Base-by-base conservation (phyloP, 306 rosid species). In the Prunus kanzakura region DNA sequence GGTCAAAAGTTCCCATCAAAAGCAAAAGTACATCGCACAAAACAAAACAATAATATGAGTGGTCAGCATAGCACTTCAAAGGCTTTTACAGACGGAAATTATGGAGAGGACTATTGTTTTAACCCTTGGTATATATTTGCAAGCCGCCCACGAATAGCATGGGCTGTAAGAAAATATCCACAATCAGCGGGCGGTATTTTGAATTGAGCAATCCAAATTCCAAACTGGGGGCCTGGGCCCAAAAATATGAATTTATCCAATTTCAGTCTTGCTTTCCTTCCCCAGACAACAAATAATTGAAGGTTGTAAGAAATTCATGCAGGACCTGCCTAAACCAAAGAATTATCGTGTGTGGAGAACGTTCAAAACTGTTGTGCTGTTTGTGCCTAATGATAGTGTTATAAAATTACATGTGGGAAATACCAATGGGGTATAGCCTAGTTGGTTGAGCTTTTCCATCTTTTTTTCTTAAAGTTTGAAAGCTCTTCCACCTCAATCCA, bases 401-500 rank as follows among this genome's bases (percentile, higher is more conserved):
- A 38, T 38, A 38, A 38, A 38, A 38, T 38, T 38, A 38, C 9
- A 38, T 38, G 43, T 38, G 9, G 43, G 9, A 38, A 38, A 38
- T 38, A 38, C 43, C 2, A 38, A 0, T 38, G 9, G 43, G 43
- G 2, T 7, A 38, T 38, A 38, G 0, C 43, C 7, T 2, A 38
- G 8, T 38, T 7, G 43, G 10, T 38, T 38, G 43, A 38, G 2
- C 9, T 7, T 2, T 38, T 38, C 9, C 13, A 49, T 16, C 1
- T 11, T 0, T 3, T 12, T 13, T 13, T 3, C 1, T 18, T 18
- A 0, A 0, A 6, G 8, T 35, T 0, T 35, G 1, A 35, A 6
- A 35, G 8, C 41, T 35, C 8, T 35, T 35, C 41, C 41, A 35
- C 41, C 41, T 35, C 41, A 5, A 35, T 35, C 43, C 2, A 38